Evolutionary conservation across 75 land plant genomes (phyloP).

Genomic region (Cryptomeria japonica): DNA sequence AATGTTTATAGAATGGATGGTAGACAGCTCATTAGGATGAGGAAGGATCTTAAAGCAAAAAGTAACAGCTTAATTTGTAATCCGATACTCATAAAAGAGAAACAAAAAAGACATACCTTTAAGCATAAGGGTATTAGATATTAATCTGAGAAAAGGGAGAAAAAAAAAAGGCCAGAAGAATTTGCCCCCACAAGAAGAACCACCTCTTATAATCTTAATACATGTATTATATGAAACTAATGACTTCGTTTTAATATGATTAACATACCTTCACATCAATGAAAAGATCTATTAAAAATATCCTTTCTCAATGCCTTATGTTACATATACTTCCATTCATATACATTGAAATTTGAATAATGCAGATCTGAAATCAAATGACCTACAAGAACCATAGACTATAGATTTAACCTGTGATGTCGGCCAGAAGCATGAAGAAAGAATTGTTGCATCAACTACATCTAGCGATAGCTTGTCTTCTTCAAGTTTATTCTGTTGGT

Average conservation of each 20-base stretch:
- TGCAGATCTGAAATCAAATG: not conserved
- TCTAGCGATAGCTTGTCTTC: conserved; percentile 53
- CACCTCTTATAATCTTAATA: not conserved
- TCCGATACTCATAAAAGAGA: not conserved
- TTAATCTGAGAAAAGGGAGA: not conserved
- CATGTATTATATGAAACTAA: not conserved
- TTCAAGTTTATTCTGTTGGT: conserved; percentile 8
- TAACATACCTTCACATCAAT: not conserved
- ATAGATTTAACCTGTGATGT: conserved; percentile 78
- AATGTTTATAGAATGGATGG: no score
- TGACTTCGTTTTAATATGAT: not conserved
- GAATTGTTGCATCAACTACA: conserved; percentile 78
- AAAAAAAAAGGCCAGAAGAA: not conserved
- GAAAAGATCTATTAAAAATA: not conserved
- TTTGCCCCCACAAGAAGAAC: no score
- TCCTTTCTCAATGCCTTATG: not conserved
- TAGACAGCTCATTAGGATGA: no score
- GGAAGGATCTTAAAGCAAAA: no score
- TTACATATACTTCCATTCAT: not conserved
- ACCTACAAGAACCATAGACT: not conserved
- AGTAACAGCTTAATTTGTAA: no score
- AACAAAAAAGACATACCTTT: not conserved
- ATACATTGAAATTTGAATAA: not conserved
- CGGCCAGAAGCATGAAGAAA: conserved; percentile 99
- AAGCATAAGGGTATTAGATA: not conserved